Conservation (phyloP, 768 basidiomycete species). For the Lactarius trivialis region DNA sequence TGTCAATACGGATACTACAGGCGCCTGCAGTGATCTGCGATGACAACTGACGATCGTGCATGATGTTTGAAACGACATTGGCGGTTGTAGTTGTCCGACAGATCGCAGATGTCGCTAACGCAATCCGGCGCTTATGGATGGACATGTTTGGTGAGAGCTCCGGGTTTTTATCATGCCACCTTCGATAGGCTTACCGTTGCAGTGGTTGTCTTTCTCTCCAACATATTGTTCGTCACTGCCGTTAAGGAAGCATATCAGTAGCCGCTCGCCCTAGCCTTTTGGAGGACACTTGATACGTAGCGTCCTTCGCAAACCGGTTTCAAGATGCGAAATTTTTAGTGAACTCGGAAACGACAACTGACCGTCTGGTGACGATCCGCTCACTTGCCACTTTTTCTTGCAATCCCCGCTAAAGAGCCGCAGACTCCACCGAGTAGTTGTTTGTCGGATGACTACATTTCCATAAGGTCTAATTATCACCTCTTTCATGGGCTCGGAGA, state of each 20-base stretch:
- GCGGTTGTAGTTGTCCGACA: background rate
- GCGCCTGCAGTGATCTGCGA: background rate
- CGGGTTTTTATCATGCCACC: background rate
- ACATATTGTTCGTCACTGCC: background rate
- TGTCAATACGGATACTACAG: background rate
- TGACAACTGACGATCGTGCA: background rate
- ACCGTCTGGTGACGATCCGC: background rate
- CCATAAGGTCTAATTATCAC: background rate
- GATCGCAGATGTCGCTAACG: slow-evolving; percentile 9
- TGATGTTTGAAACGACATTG: background rate
- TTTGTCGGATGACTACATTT: background rate
- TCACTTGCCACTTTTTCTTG: background rate
- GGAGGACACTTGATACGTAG: slow-evolving; percentile 4
- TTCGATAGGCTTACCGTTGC: background rate
- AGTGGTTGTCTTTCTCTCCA: background rate
- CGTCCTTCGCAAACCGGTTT: background rate
- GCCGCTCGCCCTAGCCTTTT: slow-evolving; percentile 1
- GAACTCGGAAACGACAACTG: background rate
- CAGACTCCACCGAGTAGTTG: background rate
- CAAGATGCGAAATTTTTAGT: background rate
- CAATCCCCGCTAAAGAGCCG: background rate
- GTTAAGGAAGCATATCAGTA: background rate
- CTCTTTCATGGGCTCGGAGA: background rate
- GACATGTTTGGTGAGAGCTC: slow-evolving; percentile 7
- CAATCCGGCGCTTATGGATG: slow-evolving; percentile 2